phyloP scores from a whole-genome alignment of 2,329 filamentous ascomycete genomes.

The Paracoccidioides brasiliensis region DNA sequence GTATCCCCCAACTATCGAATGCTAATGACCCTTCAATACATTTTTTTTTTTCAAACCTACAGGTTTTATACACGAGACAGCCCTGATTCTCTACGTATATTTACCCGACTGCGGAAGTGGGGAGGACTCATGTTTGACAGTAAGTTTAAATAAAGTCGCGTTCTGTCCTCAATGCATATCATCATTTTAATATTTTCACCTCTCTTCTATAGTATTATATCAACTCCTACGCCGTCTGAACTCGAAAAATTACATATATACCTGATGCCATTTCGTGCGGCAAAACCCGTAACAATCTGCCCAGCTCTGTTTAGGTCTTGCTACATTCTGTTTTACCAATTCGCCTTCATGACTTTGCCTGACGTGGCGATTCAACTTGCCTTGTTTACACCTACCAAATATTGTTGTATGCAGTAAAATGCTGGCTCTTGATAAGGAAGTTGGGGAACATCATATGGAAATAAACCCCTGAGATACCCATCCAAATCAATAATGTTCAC shows the following conservation, averaged over 20 bases:
- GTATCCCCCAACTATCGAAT: too few species aligned
- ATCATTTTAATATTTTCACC: neutral
- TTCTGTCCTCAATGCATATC: neutral
- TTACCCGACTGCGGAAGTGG: constrained; percentile 28
- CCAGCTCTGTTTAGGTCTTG: too few species aligned
- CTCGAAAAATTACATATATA: neutral
- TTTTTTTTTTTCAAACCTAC: neutral
- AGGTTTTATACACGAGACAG: constrained; percentile 35
- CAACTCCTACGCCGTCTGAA: constrained; percentile 29
- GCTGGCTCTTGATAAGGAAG: too few species aligned
- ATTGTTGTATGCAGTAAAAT: too few species aligned
- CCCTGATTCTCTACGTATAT: constrained; percentile 35
- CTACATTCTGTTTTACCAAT: too few species aligned
- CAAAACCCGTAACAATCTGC: neutral
- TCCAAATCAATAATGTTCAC: too few species aligned
- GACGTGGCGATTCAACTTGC: too few species aligned
- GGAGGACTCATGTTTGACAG: constrained; percentile 35
- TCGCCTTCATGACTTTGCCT: too few species aligned
- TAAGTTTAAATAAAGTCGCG: constrained; percentile 16
- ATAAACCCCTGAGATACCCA: too few species aligned
- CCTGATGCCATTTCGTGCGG: too few species aligned
- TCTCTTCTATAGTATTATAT: constrained; percentile 30
- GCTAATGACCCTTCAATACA: neutral
- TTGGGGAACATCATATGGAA: too few species aligned
- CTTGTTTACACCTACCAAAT: too few species aligned